phyloP scores from a whole-genome alignment of 2,329 filamentous ascomycete species.

The Fusarium dimerum region DNA sequence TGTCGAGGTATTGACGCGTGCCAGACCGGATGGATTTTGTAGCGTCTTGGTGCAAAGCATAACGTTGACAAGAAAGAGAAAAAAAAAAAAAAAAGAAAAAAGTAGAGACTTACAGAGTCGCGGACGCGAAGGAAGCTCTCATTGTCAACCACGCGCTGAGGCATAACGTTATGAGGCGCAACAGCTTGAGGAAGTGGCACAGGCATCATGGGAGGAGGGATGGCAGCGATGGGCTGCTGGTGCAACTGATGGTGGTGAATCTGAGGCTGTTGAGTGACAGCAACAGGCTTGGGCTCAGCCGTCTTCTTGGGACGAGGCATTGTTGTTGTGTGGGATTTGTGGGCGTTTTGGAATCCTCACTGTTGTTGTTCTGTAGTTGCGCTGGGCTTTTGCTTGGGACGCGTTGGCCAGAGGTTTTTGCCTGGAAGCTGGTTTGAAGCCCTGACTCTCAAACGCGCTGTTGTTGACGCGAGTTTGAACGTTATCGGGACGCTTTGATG shows the following conservation, averaged over 20 bases:
- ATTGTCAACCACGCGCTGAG: conserved; percentile 57
- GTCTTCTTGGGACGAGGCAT: conserved; percentile 52
- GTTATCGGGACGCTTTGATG: conserved; percentile 12
- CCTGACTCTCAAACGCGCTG: neutral
- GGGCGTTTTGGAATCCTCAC: neutral
- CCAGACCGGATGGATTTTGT: no score
- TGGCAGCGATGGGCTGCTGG: conserved; percentile 32
- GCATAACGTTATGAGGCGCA: conserved; percentile 19
- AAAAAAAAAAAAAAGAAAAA: conserved; percentile 15
- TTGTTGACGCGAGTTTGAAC: conserved; percentile 3
- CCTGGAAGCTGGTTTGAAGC: conserved; percentile 2
- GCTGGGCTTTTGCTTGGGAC: neutral
- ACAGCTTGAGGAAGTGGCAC: conserved; percentile 31
- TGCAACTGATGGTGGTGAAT: conserved; percentile 24
- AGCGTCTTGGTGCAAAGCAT: no score
- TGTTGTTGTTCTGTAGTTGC: conserved; percentile 6
- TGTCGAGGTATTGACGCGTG: no score
- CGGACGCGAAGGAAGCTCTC: conserved; percentile 79
- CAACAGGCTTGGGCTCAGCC: conserved; percentile 38
- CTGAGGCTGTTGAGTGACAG: conserved; percentile 25
- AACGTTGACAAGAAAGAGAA: conserved; percentile 8
- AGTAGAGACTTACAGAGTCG: conserved; percentile 68
- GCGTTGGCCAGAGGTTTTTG: conserved; percentile 4
- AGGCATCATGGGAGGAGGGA: conserved; percentile 43
- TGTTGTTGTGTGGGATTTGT: conserved; percentile 4